Conservation (phyloP, 805 yeast species). For the Ogataea sp. region DNA sequence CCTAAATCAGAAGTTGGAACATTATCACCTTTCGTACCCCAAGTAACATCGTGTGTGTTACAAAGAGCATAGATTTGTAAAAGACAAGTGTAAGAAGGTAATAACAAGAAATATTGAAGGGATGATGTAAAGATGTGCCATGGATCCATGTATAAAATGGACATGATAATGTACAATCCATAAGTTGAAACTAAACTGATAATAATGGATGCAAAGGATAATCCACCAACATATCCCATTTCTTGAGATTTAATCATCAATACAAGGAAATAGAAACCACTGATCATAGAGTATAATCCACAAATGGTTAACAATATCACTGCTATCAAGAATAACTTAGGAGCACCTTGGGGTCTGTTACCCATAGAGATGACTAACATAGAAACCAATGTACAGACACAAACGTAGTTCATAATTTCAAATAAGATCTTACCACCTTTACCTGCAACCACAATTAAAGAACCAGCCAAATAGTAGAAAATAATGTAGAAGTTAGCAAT, state of each 20-base stretch:
- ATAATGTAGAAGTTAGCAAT: slow-evolving; percentile 88
- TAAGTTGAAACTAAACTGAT: slow-evolving; percentile 85
- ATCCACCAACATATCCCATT: slow-evolving; percentile 30
- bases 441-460: slow-evolving; percentile 55
- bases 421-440: slow-evolving; percentile 79
- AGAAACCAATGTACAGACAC: slow-evolving; percentile 77
- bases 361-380: slow-evolving; percentile 93
- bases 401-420: slow-evolving; percentile 77
- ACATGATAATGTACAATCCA: slow-evolving; percentile 78
- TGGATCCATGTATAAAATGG: slow-evolving; percentile 83
- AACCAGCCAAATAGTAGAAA: slow-evolving; percentile 87
- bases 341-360: slow-evolving; percentile 95
- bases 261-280: slow-evolving; percentile 76
- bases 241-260: slow-evolving; percentile 37
- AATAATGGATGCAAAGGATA: slow-evolving; percentile 64
- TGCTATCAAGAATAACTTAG: slow-evolving; percentile 61
- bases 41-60: slow-evolving; percentile 95
- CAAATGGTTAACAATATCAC: slow-evolving; percentile 70
- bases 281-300: slow-evolving; percentile 71
- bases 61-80: slow-evolving; percentile 95
- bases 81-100: slow-evolving; percentile 89
- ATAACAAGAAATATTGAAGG: slow-evolving; percentile 76
- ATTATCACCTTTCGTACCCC: slow-evolving; percentile 98
- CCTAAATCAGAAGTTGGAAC: slow-evolving; percentile 63
- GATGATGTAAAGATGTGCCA: slow-evolving; percentile 93